Percentiles rank a stretch among this genome's conserved stretches.
Evolutionary conservation across 495 filamentous ascomycete species (phyloP).

Genomic region (Lasiosphaeris hirsuta): DNA sequence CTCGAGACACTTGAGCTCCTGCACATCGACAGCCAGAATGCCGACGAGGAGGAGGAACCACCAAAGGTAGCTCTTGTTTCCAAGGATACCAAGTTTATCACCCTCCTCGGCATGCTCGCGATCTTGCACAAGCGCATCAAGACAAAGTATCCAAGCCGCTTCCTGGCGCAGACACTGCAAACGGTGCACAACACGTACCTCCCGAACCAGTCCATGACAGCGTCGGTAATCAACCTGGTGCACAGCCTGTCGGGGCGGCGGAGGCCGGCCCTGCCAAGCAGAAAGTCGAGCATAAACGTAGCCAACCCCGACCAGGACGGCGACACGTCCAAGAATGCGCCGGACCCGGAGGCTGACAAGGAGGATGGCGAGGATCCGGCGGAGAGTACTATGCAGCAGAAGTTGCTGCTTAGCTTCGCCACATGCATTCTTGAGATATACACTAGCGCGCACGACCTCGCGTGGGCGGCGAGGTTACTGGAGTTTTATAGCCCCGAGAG

Average conservation of each 20-base stretch:
- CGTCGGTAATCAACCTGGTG: slow-evolving; percentile 71
- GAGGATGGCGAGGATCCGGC: slow-evolving; percentile 49
- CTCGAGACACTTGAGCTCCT: slow-evolving; percentile 62
- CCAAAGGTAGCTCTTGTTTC: slow-evolving; percentile 18
- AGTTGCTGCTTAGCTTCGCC: slow-evolving; percentile 79
- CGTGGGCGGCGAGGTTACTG: slow-evolving; percentile 70
- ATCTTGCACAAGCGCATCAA: slow-evolving; percentile 85
- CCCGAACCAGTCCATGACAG: slow-evolving; percentile 60
- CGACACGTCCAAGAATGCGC: slow-evolving; percentile 54
- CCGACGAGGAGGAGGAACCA: slow-evolving; percentile 24
- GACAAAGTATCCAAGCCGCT: slow-evolving; percentile 87
- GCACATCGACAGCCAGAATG: slow-evolving; percentile 41
- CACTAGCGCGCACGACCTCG: slow-evolving; percentile 61
- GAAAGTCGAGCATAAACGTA: slow-evolving; percentile 60
- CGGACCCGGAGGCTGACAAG: slow-evolving; percentile 75
- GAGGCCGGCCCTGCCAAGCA: slow-evolving; percentile 69
- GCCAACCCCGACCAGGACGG: slow-evolving; percentile 44
- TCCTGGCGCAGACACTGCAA: slow-evolving; percentile 84
- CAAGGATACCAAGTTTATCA: slow-evolving; percentile 60
- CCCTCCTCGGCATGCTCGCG: slow-evolving; percentile 73
- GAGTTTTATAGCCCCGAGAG: slow-evolving; percentile 66
- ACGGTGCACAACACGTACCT: slow-evolving; percentile 69
- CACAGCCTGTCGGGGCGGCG: slow-evolving; percentile 69
- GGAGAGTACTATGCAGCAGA: slow-evolving; percentile 60
- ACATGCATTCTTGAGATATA: slow-evolving; percentile 84